Evolutionary conservation across 2,329 filamentous ascomycete genomes (phyloP).

Genomic region (Sclerotinia borealis): DNA sequence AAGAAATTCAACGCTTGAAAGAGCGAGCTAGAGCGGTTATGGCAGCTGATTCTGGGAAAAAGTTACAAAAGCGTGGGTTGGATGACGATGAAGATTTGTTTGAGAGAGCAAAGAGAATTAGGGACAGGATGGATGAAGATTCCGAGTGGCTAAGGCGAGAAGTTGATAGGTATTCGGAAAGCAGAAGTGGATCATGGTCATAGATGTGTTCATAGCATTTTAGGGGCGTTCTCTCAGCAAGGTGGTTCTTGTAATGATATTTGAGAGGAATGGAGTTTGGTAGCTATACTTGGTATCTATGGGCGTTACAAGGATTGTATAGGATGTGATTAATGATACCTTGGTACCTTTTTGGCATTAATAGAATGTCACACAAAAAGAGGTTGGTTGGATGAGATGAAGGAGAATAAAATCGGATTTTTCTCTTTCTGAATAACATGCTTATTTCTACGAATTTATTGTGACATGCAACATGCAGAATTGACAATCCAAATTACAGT

Average conservation of each 20-base stretch:
- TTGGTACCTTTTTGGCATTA: constrained; percentile 14
- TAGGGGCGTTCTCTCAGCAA: constrained; percentile 8
- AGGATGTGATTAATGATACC: constrained; percentile 15
- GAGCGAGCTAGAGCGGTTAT: constrained; percentile 24
- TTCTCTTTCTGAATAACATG: background rate
- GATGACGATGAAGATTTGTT: constrained; percentile 30
- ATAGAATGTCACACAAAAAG: background rate
- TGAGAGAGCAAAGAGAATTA: constrained; percentile 29
- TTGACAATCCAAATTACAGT: no score
- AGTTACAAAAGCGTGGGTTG: constrained; percentile 11
- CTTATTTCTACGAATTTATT: background rate
- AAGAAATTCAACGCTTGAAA: constrained; percentile 24
- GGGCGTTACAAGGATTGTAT: constrained; percentile 18
- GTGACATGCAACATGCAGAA: no score
- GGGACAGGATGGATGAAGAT: constrained; percentile 33
- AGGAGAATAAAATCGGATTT: background rate
- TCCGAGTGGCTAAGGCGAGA: constrained; percentile 29
- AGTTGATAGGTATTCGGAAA: constrained; percentile 22
- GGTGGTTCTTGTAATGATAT: background rate
- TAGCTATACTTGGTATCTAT: constrained; percentile 15
- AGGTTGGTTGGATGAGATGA: background rate
- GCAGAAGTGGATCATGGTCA: constrained; percentile 23
- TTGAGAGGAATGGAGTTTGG: constrained; percentile 12
- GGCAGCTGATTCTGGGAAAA: constrained; percentile 18
- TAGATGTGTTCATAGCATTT: constrained; percentile 17